Evolutionary conservation across 2,329 filamentous ascomycete genomes (phyloP), one percentile per base, ranked within the genome.

Genomic region (Colletotrichum spaethianum): DNA sequence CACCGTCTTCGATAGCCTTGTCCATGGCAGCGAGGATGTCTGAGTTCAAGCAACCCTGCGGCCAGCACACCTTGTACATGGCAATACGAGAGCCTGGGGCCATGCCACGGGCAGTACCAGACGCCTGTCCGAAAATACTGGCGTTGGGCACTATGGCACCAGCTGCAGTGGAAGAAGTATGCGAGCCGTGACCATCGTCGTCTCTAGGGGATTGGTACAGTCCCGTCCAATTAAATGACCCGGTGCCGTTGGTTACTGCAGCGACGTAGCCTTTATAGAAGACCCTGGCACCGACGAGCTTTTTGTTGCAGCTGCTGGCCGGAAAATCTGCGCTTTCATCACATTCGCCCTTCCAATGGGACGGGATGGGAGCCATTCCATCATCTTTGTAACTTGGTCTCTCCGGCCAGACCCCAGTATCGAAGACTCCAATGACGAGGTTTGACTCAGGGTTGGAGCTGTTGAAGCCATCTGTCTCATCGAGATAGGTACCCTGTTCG

Each of bases 321-420:
- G 71, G 64, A 33, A 70, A 74, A 6, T 63, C 20, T 3, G 69
- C 63, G 2, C 63, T 57, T 20, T 33, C 59, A 8, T 72, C 72
- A 7, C 73, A 74, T 12, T 38, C 42, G 3, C 73, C 72, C 56
- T 59, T 71, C 72, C 72, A 74, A 16, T 23, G 38, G 20, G 8
- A 31, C 4, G 72, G 73, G 6, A 71, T 40, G 3, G 71, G 63
- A 2, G 67, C 52, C 6, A 74, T 23, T 2, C 72, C 67, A 4
- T 60, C 60, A 40, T 74, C 73, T 28, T 56, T 53, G 33, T 46
- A 74, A 57, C 73, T 73, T 5, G 67, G 63, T n/a, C 57, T 73
- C 52, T 74, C 73, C 46, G 73, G 72, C 73, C 73, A 74, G 31
- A 63, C 23, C 3, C 72, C 73, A 0, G 72, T 72, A 6, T 74